Evolutionary conservation across 2,329 filamentous ascomycete species (phyloP), one percentile per base, ranked within the genome.

Genomic region (Pestalotiopsis sp.): DNA sequence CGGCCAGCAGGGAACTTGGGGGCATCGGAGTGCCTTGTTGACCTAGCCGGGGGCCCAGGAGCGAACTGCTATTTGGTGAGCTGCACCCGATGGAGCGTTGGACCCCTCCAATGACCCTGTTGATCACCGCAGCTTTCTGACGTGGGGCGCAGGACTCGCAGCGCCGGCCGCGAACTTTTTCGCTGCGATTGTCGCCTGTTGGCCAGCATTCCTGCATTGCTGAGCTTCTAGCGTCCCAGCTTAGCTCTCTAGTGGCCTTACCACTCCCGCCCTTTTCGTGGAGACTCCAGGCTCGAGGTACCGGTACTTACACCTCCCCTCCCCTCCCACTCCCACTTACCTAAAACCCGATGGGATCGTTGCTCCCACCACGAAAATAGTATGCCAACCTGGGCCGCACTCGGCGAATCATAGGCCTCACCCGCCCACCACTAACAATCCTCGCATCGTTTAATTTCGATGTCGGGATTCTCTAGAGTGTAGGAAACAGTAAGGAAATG

Each of bases 21-120:
- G 71, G 72, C 66, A 70, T 68, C 67, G 68, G 68, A 40, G 65
- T 70, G 66, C 61, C 70, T 69, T 72, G 71, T 63, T 71, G 68
- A 69, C 69, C 70, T 68, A 71, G 73, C 68, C 67, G 57, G 60
- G 56, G 40, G 64, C 58, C 52, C 58, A 58, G 57, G 14, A 56
- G 20, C 17, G 67, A 49, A 52, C n/a, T 40, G 36, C 52, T 23
- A 45, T 59, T 60, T 60, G 67, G 12, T 65, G 62, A 68, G 59
- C 59, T 62, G 59, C 59, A 40, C 59, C 59, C 59, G 27, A 62
- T 62, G 60, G 66, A 57, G 59, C 59, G 14, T 23, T 17, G 31
- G 45, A 59, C 62, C 67, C 68, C 65, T 59, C 64, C 49, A 52
- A 57, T 62, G 68, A 66, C 68, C 68, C 68, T 69, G 68, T 56